Evolutionary conservation across 176 grass and related monocot genomes (phyloP).

Genomic region (Oryza brachyantha): DNA sequence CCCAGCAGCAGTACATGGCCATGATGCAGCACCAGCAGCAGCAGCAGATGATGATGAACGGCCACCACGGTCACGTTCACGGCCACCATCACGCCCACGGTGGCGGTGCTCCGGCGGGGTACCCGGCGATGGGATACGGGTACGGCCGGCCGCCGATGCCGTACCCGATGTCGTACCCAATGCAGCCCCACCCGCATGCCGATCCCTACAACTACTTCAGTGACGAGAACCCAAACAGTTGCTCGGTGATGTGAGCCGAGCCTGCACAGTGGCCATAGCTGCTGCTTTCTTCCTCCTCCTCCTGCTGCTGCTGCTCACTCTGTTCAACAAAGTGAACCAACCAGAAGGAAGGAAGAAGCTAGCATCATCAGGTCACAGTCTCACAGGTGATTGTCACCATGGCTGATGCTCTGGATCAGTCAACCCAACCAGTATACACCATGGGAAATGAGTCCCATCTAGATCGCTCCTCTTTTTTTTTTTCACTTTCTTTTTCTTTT

Average conservation of each 20-base stretch:
- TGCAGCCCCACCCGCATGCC: conserved; percentile 35
- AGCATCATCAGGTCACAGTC: too few species aligned
- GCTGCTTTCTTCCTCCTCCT: neutral
- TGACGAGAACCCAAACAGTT: conserved; percentile 69
- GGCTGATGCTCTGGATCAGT: neutral
- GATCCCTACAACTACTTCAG: conserved; percentile 67
- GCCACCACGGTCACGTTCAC: conserved; percentile 18
- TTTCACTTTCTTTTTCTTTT: neutral
- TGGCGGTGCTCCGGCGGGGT: conserved; percentile 1
- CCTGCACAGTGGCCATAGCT: neutral
- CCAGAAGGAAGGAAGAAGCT: neutral
- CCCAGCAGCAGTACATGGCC: conserved; percentile 50
- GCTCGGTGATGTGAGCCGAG: conserved; percentile 53
- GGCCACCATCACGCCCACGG: neutral
- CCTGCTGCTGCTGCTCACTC: neutral
- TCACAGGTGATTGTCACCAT: neutral
- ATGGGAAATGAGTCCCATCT: conserved; percentile 37
- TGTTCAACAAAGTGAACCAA: neutral
- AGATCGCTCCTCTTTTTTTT: conserved; percentile 1
- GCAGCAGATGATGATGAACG: conserved; percentile 48
- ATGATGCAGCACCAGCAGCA: conserved; percentile 49
- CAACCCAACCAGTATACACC: conserved; percentile 23
- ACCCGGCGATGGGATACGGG: conserved; percentile 66
- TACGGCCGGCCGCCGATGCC: conserved; percentile 53
- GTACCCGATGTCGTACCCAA: conserved; percentile 37